Percentiles rank a stretch among this genome's conserved stretches.
Conservation (phyloP, 2,329 filamentous ascomycete species). For the Leptographium lundbergii region DNA sequence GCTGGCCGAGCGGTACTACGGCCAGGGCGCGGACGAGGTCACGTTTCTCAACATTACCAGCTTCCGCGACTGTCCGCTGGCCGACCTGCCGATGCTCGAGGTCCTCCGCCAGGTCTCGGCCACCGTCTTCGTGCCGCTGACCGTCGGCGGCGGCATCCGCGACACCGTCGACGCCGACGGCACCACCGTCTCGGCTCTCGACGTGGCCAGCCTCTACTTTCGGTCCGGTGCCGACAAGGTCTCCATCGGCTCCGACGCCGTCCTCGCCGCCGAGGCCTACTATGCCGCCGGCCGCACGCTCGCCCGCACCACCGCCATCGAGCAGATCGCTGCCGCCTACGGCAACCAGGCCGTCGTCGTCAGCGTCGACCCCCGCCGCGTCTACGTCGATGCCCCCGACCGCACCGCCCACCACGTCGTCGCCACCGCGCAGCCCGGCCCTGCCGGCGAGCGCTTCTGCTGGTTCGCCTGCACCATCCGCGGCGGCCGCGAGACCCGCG, state of each 20-base stretch:
- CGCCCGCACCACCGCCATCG: slow-evolving; percentile 78
- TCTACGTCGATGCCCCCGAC: slow-evolving; percentile 66
- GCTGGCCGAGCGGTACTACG: slow-evolving; percentile 87
- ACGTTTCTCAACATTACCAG: slow-evolving; percentile 98
- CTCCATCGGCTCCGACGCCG: slow-evolving; percentile 89
- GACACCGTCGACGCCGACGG: slow-evolving; percentile 86
- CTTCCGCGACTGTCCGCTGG: slow-evolving; percentile 88
- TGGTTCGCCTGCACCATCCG: slow-evolving; percentile 99
- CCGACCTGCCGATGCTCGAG: slow-evolving; percentile 92
- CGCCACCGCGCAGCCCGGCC: slow-evolving; percentile 55
- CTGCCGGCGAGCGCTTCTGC: slow-evolving; percentile 66
- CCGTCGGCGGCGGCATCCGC: slow-evolving; percentile 88
- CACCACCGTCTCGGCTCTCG: slow-evolving; percentile 72
- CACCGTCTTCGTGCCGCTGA: slow-evolving; percentile 91
- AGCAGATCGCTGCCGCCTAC: slow-evolving; percentile 87
- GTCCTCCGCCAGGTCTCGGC: slow-evolving; percentile 74
- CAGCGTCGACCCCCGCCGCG: slow-evolving; percentile 82
- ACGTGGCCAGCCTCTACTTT: slow-evolving; percentile 96
- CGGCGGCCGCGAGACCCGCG: slow-evolving; percentile 85
- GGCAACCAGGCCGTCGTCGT: slow-evolving; percentile 96
- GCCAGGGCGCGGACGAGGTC: slow-evolving; percentile 91
- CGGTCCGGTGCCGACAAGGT: slow-evolving; percentile 95
- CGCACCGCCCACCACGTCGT: slow-evolving; percentile 60
- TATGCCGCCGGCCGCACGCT: slow-evolving; percentile 57
- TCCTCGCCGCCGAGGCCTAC: slow-evolving; percentile 85